Conservation (phyloP, 179 eudicot genomes). For the Silene noctiflora region DNA sequence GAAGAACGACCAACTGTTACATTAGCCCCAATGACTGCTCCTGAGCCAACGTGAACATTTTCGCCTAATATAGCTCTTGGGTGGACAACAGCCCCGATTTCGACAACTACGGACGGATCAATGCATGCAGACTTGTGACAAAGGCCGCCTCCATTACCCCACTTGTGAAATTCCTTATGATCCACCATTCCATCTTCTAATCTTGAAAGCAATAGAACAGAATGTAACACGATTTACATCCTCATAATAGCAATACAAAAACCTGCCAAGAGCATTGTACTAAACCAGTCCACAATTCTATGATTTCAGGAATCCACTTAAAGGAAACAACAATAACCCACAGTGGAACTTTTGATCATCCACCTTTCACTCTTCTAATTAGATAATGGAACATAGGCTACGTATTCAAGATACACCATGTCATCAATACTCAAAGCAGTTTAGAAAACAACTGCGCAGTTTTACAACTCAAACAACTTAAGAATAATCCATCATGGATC, state of each 20-base stretch:
- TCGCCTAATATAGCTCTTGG: slow-evolving; percentile 56
- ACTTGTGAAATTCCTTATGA: slow-evolving; percentile 47
- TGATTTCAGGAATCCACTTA: not conserved
- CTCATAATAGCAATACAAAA: not conserved
- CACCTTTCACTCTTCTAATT: slow-evolving; percentile 38
- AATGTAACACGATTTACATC: slow-evolving; percentile 2
- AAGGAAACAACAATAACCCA: not conserved
- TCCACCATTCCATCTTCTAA: slow-evolving; percentile 39
- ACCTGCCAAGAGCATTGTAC: not conserved
- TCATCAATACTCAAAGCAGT: not conserved
- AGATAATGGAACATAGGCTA: slow-evolving; percentile 1
- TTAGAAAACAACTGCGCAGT: too few species aligned
- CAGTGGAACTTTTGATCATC: slow-evolving; percentile 32
- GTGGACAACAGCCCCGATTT: slow-evolving; percentile 77
- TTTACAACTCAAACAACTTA: too few species aligned
- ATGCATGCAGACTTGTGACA: slow-evolving; percentile 60
- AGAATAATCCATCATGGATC: too few species aligned
- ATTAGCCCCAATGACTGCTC: slow-evolving; percentile 70
- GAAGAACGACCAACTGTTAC: slow-evolving; percentile 74
- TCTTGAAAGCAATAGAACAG: slow-evolving; percentile 32
- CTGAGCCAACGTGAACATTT: slow-evolving; percentile 71
- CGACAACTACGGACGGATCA: slow-evolving; percentile 64
- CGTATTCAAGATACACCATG: not conserved
- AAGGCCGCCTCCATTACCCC: slow-evolving; percentile 78
- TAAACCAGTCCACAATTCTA: not conserved